Evolutionary conservation across 306 rosid genomes (phyloP).

Genomic region (Malus orientalis): DNA sequence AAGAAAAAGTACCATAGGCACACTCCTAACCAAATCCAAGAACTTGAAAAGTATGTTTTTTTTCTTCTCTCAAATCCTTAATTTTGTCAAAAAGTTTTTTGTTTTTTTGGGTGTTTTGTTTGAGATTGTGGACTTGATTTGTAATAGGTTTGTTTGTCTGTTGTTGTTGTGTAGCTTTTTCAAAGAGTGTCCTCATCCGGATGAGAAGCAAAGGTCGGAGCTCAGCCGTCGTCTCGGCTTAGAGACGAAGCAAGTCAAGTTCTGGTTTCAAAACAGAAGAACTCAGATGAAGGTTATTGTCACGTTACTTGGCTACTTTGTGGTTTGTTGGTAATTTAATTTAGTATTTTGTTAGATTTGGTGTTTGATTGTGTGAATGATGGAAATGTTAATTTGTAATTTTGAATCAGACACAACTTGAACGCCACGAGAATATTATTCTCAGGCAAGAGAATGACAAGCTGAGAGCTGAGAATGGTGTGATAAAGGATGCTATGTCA

Average conservation of each 20-base stretch:
- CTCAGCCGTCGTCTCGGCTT: constrained; percentile 62
- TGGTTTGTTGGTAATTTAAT: not conserved
- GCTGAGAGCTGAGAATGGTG: constrained; percentile 68
- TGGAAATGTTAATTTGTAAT: not conserved
- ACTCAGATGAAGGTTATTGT: constrained; percentile 86
- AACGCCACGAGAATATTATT: constrained; percentile 80
- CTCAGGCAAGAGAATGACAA: constrained; percentile 80
- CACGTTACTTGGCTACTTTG: not conserved
- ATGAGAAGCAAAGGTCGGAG: constrained; percentile 83
- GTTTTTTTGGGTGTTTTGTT: not conserved
- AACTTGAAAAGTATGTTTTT: constrained; percentile 62
- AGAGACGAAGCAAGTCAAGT: constrained; percentile 83
- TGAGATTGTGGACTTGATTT: constrained; percentile 2
- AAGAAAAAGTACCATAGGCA: constrained; percentile 88
- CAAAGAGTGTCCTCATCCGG: constrained; percentile 87
- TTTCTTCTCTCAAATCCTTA: not conserved
- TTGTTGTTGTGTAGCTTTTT: constrained; percentile 55
- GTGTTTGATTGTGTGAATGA: not conserved
- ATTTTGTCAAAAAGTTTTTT: not conserved
- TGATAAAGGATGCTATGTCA: constrained; percentile 62
- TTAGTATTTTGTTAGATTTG: not conserved
- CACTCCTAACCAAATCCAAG: constrained; percentile 76
- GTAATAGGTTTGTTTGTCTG: not conserved
- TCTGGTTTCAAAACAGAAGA: constrained; percentile 92
- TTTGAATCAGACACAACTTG: constrained; percentile 67